These are phyloP conservation scores for Thermomyces lanuginosus DNA, from an alignment of 2,329 filamentous ascomycete genomes.

Conservation along the genomic window DNA sequence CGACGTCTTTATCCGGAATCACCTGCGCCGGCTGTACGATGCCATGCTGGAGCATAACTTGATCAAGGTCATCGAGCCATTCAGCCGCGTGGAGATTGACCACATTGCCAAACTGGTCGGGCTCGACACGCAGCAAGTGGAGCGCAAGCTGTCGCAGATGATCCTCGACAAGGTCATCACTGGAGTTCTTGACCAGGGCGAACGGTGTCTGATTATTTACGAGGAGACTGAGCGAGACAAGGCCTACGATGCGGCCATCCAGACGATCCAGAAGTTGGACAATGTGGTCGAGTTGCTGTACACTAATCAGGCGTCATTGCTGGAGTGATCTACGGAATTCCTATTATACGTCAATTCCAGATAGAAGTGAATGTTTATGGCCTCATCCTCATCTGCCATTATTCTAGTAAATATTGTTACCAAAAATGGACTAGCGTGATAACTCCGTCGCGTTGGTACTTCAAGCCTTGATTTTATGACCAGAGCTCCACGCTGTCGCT, in stretches of 20 bases:
- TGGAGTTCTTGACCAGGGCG: conserved; percentile 89
- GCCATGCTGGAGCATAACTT: conserved; percentile 98
- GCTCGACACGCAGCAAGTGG: conserved; percentile 87
- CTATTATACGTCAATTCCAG: too few relatives aligned
- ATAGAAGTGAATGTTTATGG: too few relatives aligned
- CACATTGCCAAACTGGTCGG: conserved; percentile 97
- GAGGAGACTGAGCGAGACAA: conserved; percentile 89
- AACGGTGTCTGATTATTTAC: conserved; percentile 92
- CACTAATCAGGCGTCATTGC: conserved; percentile 86
- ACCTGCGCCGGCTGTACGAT: conserved; percentile 89
- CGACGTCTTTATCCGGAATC: conserved; percentile 92
- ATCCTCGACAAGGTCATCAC: conserved; percentile 98
- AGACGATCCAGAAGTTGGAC: conserved; percentile 92
- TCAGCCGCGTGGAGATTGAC: conserved; percentile 88
- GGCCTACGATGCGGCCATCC: conserved; percentile 82
- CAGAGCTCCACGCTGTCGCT: conserved; percentile 5
- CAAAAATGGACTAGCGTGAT: not conserved
- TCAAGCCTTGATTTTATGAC: conserved; percentile 16
- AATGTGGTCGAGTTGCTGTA: conserved; percentile 95
- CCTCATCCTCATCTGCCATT: not conserved
- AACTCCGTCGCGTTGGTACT: conserved; percentile 5
- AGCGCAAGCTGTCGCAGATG: conserved; percentile 98
- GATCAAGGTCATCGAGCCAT: conserved; percentile 98
- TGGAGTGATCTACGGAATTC: too few relatives aligned
- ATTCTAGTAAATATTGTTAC: too few relatives aligned